Conservation (phyloP, 805 yeast species). For the Candida tibetensis region DNA sequence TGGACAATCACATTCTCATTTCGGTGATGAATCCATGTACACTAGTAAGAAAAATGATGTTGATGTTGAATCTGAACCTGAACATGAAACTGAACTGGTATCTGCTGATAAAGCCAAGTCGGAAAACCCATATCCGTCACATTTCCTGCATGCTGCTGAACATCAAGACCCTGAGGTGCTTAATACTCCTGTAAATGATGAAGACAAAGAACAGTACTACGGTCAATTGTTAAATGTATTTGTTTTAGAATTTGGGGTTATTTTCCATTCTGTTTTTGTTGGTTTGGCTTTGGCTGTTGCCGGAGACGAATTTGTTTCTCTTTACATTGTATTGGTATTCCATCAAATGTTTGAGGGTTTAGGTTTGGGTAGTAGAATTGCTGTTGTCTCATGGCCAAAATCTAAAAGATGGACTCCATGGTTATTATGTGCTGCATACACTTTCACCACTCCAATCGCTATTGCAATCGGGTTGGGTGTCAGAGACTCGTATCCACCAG, state of each 20-base stretch:
- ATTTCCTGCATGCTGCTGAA: conserved; percentile 42
- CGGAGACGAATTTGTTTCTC: conserved; percentile 69
- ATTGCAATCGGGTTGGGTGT: conserved; percentile 38
- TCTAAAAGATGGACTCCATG: conserved; percentile 48
- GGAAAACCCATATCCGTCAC: conserved; percentile 32
- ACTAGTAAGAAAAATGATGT: conserved; percentile 23
- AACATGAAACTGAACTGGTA: background rate
- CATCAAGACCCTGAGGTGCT: conserved; percentile 45
- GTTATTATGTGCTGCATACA: conserved; percentile 29
- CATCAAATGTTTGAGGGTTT: conserved; percentile 86
- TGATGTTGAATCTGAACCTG: conserved; percentile 14
- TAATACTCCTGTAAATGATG: conserved; percentile 33
- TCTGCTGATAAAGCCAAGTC: background rate
- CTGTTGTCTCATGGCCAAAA: conserved; percentile 55
- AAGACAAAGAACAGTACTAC: conserved; percentile 45
- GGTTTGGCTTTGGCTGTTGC: conserved; percentile 77
- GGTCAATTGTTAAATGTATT: conserved; percentile 58
- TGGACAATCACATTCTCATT: conserved; percentile 47
- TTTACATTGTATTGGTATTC: conserved; percentile 67
- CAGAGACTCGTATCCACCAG: conserved; percentile 30
- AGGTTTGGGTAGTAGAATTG: conserved; percentile 78
- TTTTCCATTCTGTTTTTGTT: conserved; percentile 80
- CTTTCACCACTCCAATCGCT: conserved; percentile 32
- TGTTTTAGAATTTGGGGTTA: conserved; percentile 72
- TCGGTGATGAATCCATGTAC: conserved; percentile 42